phyloP scores from a whole-genome alignment of 371 early-diverging fungal species.

The Smittium mucronatum region DNA sequence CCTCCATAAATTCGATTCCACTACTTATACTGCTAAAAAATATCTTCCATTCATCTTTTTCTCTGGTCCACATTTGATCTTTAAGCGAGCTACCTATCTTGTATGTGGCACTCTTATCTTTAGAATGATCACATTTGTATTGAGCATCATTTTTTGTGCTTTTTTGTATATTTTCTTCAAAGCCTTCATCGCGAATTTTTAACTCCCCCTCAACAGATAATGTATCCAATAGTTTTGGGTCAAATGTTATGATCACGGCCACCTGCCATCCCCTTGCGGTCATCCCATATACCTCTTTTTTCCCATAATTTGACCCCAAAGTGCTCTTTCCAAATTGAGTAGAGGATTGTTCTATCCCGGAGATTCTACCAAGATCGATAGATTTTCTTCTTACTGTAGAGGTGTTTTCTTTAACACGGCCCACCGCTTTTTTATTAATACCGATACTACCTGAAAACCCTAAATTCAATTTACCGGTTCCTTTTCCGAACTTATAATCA shows the following conservation, averaged over 20 bases:
- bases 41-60: not conserved
- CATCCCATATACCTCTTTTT: not conserved
- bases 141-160: too few relatives aligned
- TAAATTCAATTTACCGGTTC: not conserved
- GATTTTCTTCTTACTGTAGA: not conserved
- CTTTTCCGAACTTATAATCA: not conserved
- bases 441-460: not conserved
- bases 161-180: too few relatives aligned
- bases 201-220: too few relatives aligned
- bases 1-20: not conserved
- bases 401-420: not conserved
- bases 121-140: too few relatives aligned
- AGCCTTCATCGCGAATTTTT: too few relatives aligned
- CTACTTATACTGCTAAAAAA: not conserved
- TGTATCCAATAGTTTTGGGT: not conserved
- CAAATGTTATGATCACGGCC: not conserved
- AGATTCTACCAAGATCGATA: not conserved
- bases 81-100: too few relatives aligned
- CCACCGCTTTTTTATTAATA: too few relatives aligned
- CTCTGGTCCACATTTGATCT: too few relatives aligned
- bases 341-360: not conserved
- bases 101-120: too few relatives aligned
- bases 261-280: not conserved
- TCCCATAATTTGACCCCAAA: too few relatives aligned
- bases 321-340: not conserved